These are phyloP conservation scores for Porodaedalea pini DNA, from an alignment of 1,284 basidiomycete genomes.

Conservation along the genomic window DNA sequence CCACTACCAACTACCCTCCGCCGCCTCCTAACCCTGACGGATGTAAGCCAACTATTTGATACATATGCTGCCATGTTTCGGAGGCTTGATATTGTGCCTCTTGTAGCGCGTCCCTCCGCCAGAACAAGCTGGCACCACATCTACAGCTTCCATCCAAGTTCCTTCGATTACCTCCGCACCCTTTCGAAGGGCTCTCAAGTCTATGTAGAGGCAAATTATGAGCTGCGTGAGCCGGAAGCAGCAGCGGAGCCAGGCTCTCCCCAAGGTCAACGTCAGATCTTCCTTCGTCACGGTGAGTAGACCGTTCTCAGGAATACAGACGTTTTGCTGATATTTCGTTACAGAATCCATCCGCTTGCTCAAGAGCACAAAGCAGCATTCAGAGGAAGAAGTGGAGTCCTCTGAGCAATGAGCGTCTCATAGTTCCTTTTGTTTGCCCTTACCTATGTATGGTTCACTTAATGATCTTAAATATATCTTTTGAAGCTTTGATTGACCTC, in stretches of 20 bases:
- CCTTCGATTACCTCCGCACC: conserved; percentile 58
- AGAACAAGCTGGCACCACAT: conserved; percentile 72
- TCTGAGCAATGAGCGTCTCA: background rate
- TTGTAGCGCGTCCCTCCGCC: conserved; percentile 48
- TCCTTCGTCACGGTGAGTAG: conserved; percentile 67
- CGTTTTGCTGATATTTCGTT: background rate
- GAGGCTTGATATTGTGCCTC: background rate
- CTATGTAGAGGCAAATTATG: conserved; percentile 72
- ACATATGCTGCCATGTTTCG: background rate
- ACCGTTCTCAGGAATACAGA: background rate
- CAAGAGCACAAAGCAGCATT: background rate
- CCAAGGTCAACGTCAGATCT: conserved; percentile 73
- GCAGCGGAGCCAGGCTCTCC: conserved; percentile 59
- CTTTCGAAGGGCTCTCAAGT: conserved; percentile 68
- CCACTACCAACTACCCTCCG: conserved; percentile 58
- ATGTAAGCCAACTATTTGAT: conserved; percentile 40
- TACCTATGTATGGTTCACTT: too few relatives aligned
- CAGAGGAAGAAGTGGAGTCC: conserved; percentile 5
- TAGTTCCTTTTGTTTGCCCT: too few relatives aligned
- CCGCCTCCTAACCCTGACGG: conserved; percentile 57
- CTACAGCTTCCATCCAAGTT: conserved; percentile 57
- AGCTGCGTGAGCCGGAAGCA: conserved; percentile 66
- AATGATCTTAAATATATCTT: too few relatives aligned
- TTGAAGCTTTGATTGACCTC: too few relatives aligned
- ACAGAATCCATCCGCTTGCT: conserved; percentile 9